Percentiles rank a stretch among this genome's conserved stretches.
Conservation (phyloP, 202 grass and related monocot genomes). For the Brachypodium distachyon region DNA sequence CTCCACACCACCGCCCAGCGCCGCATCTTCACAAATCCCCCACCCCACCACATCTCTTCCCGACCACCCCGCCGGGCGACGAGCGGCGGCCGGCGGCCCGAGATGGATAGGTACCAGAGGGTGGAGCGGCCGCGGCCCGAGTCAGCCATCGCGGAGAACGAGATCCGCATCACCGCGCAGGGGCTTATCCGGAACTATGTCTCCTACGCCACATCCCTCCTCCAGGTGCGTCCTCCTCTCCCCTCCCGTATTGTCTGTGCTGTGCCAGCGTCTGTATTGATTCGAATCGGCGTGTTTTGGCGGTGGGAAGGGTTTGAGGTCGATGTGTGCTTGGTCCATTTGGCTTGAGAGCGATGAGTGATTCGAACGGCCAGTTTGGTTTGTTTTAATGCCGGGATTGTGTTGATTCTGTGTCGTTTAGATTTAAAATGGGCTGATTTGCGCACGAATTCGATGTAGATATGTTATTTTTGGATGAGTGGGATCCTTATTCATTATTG, state of each 20-base stretch:
- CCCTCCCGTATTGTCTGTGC: background rate
- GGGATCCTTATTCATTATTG: background rate
- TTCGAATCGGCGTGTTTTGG: background rate
- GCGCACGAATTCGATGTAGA: background rate
- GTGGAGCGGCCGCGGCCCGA: constrained; percentile 83
- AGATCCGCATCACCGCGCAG: constrained; percentile 94
- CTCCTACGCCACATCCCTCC: constrained; percentile 76
- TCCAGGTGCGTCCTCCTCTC: constrained; percentile 45
- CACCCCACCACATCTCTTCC: background rate
- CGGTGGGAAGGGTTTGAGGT: background rate
- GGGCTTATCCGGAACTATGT: constrained; percentile 97
- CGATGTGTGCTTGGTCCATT: background rate
- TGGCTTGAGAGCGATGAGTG: background rate
- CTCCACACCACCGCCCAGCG: background rate
- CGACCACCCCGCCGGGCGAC: background rate
- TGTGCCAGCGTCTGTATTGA: background rate
- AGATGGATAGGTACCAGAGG: constrained; percentile 91
- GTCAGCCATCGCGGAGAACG: constrained; percentile 86
- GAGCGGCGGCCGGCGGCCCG: constrained; percentile 13
- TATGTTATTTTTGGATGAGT: background rate
- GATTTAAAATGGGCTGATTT: background rate
- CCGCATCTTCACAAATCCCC: constrained; percentile 11
- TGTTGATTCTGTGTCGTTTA: background rate
- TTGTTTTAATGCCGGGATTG: background rate
- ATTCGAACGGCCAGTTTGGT: background rate